Evolutionary conservation across 768 basidiomycete genomes (phyloP), one percentile per base, ranked within the genome.

Genomic region (Xanthoconium stramineum): DNA sequence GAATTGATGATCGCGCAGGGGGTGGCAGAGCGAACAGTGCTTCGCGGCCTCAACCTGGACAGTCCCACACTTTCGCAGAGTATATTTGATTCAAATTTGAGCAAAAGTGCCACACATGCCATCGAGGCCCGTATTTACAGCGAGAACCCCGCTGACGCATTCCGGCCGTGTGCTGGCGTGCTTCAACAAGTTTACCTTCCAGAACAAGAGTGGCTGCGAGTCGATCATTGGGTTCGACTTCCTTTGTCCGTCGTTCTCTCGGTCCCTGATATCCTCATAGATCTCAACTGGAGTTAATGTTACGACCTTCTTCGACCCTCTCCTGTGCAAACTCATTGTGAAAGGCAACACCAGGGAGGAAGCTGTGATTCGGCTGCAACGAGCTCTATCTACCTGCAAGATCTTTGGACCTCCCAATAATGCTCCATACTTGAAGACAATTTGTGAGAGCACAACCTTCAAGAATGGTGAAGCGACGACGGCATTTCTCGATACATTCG

Each of bases 321-420:
- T 86, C 0, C 71, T 86, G 5, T 79, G 76, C 63, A 89, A 89
- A 67, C 59, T 88, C 12, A 76, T 88, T 19, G 82, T 83, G 5
- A 73, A 74, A 2, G 84, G 77, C 0, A 15, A 63, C 2, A 74
- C 76, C 0, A 74, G 85, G 36, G 65, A 73, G 5, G 75, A 80
- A 50, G 81, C 83, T 0, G 66, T 82, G 9, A 49, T 60, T 1
- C 70, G 80, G 28, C 75, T 88, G 55, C 33, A 59, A 1, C 47
- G 65, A 10, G 76, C 76, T 0, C 61, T 86, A 15, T 50, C 68
- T 0, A 62, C 68, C 20, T 75, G 72, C 36, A 72, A 76, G 57
- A 74, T 88, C 1, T 70, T 72, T 14, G 86, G 86, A 0, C 83
- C 85, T 3, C 77, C 83, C 0, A 86, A 84, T 59, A 88, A 88